Evolutionary conservation across 768 basidiomycete species (phyloP).

Genomic region (Sporobolomyces roseus): DNA sequence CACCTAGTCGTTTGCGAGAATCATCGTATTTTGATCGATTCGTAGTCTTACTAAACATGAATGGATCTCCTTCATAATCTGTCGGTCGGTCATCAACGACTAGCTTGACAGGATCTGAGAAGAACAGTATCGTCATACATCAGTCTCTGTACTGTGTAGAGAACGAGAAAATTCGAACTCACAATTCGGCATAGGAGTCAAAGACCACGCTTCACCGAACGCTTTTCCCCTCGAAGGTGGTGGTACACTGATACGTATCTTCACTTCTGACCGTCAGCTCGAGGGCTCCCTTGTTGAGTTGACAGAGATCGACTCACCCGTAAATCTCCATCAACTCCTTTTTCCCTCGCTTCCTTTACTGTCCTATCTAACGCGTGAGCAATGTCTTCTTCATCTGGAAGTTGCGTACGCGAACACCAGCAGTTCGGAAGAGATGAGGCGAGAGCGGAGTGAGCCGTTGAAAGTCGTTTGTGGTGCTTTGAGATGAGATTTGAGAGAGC

Average conservation of each 20-base stretch:
- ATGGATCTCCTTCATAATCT: constrained; percentile 14
- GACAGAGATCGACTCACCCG: too few species aligned
- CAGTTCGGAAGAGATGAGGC: background rate
- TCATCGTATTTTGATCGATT: constrained; percentile 21
- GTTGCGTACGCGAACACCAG: constrained; percentile 18
- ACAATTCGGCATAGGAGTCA: too few species aligned
- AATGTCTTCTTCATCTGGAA: too few species aligned
- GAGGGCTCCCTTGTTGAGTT: too few species aligned
- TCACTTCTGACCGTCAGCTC: too few species aligned
- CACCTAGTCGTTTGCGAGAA: constrained; percentile 17
- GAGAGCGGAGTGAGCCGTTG: background rate
- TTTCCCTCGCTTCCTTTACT: too few species aligned
- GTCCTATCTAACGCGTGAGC: too few species aligned
- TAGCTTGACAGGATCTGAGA: constrained; percentile 22
- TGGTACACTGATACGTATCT: too few species aligned
- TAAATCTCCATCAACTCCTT: too few species aligned
- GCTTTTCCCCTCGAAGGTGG: too few species aligned
- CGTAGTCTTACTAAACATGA: constrained; percentile 24
- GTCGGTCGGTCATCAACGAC: constrained; percentile 24
- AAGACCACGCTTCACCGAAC: too few species aligned
- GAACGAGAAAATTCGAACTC: background rate
- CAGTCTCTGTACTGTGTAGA: background rate
- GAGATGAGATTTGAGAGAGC: background rate
- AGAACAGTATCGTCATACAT: background rate
- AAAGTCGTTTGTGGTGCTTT: constrained; percentile 18